These are phyloP conservation scores for Irpex sp. DNA, from an alignment of 1,284 basidiomycete genomes.

Conservation along the genomic window DNA sequence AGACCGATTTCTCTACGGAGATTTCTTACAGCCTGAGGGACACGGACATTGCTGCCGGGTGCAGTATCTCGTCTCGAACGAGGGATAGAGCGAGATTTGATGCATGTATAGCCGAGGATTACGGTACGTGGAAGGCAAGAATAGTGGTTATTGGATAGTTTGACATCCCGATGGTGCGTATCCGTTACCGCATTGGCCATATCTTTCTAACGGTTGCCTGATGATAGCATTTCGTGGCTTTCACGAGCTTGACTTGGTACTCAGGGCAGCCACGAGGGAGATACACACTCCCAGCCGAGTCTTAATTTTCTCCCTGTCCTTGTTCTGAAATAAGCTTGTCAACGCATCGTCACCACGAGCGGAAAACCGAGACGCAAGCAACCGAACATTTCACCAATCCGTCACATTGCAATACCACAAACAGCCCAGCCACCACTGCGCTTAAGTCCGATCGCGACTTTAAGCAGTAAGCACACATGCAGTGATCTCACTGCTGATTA, in stretches of 20 bases:
- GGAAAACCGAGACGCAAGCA: neutral
- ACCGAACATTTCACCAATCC: neutral
- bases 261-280: neutral
- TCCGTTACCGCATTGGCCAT: neutral
- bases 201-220: neutral
- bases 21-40: too few relatives aligned
- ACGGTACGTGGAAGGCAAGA: too few relatives aligned
- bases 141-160: neutral
- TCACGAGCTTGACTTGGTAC: neutral
- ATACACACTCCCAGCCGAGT: neutral
- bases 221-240: neutral
- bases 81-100: neutral
- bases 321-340: neutral
- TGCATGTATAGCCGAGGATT: neutral
- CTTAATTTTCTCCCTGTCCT: neutral
- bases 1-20: too few relatives aligned
- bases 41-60: too few relatives aligned
- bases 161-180: neutral
- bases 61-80: too few relatives aligned
- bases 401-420: too few relatives aligned
- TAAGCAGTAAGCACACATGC: neutral
- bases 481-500: neutral
- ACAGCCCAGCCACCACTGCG: neutral
- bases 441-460: neutral
- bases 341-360: neutral